These are phyloP conservation scores for Casuarina cunninghamiana DNA, from an alignment of 306 rosid genomes.

Conservation along the genomic window DNA sequence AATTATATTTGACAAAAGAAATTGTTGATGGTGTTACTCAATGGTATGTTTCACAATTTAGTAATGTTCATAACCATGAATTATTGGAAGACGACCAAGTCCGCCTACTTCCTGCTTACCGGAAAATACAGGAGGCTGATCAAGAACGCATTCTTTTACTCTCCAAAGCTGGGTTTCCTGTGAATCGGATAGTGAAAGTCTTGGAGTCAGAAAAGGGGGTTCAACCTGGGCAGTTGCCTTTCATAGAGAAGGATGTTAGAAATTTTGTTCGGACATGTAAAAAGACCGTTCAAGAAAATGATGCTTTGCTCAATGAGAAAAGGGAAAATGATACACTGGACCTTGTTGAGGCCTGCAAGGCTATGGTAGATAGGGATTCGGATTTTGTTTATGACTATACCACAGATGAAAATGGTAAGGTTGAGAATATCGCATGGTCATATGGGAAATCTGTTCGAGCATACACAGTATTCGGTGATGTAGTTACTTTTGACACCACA, in stretches of 20 bases:
- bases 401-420: conserved; percentile 45
- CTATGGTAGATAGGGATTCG: conserved; percentile 46
- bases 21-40: conserved; percentile 53
- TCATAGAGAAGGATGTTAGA: conserved; percentile 75
- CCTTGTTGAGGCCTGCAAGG: conserved; percentile 58
- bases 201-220: conserved; percentile 68
- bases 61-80: conserved; percentile 69
- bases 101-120: conserved; percentile 70
- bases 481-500: conserved; percentile 53
- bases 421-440: conserved; percentile 65
- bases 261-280: conserved; percentile 67
- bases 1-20: conserved; percentile 68
- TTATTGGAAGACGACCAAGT: conserved; percentile 75
- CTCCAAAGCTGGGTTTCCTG: conserved; percentile 72
- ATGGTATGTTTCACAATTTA: conserved; percentile 68
- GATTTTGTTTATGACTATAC: conserved; percentile 48
- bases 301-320: conserved; percentile 58
- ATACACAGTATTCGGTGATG: conserved; percentile 53
- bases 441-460: conserved; percentile 50
- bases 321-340: conserved; percentile 60
- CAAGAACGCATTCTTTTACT: conserved; percentile 63
- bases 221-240: conserved; percentile 63
- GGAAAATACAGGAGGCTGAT: conserved; percentile 62
- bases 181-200: conserved; percentile 59
- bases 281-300: conserved; percentile 65